A percentile compares a stretch with the other conserved stretches of the same genome.
Evolutionary conservation across 1,139 yeast genomes (phyloP).

Genomic region (Keqinozyma sinolaborantium): DNA sequence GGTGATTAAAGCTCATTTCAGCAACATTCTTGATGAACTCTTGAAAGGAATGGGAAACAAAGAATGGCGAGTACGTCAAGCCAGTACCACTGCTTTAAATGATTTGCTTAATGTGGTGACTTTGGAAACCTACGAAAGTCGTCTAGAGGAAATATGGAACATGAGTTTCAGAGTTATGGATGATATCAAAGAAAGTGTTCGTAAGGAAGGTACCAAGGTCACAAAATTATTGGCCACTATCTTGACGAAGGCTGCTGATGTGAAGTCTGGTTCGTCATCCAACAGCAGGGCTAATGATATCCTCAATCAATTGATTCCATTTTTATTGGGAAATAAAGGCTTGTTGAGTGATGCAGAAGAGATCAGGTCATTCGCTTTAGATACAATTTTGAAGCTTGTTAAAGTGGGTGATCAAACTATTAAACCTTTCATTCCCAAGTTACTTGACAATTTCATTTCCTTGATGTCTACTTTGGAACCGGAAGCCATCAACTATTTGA

Average conservation of each 20-base stretch:
- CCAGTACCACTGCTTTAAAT: conserved; percentile 71
- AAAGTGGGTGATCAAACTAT: conserved; percentile 59
- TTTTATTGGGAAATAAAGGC: conserved; percentile 76
- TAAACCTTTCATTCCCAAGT: conserved; percentile 63
- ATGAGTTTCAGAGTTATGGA: conserved; percentile 89
- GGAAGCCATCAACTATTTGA: conserved; percentile 79
- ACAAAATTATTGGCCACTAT: conserved; percentile 66
- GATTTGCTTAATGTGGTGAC: conserved; percentile 67
- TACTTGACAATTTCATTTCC: conserved; percentile 65
- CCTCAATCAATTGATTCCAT: conserved; percentile 68
- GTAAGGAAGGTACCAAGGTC: conserved; percentile 72
- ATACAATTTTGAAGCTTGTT: conserved; percentile 68
- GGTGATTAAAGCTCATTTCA: conserved; percentile 52
- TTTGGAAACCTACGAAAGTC: conserved; percentile 47
- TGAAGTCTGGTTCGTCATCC: conserved; percentile 14
- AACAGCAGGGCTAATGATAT: conserved; percentile 42
- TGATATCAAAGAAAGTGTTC: conserved; percentile 91
- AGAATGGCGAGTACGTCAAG: conserved; percentile 95
- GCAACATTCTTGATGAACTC: conserved; percentile 61
- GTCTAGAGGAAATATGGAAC: conserved; percentile 72
- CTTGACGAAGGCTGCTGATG: conserved; percentile 56
- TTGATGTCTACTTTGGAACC: conserved; percentile 90
- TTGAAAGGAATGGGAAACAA: conserved; percentile 69
- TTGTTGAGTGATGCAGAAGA: conserved; percentile 84
- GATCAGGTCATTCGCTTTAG: conserved; percentile 70